Percentiles rank a stretch among this genome's conserved stretches.
These are phyloP conservation scores for Magnusiomyces magnusii DNA, from an alignment of 1,139 yeast genomes.

Conservation along the genomic window DNA sequence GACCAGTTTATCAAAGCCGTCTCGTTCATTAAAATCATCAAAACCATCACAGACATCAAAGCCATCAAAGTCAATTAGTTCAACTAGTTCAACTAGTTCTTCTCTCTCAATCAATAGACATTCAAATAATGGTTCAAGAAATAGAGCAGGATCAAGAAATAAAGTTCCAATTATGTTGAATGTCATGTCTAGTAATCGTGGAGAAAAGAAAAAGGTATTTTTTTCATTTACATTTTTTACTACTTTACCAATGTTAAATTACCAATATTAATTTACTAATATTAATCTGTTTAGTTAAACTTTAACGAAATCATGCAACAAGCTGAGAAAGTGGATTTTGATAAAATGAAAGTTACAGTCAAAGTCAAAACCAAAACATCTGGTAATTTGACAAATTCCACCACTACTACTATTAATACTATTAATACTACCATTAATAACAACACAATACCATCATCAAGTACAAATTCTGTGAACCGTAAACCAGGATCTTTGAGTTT, in stretches of 20 bases:
- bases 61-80: too few species aligned
- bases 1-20: slow-evolving; percentile 13
- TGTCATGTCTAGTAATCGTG: slow-evolving; percentile 1
- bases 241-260: slow-evolving; percentile 16
- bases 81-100: too few species aligned
- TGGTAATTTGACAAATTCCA: slow-evolving; percentile 1
- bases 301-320: slow-evolving; percentile 36
- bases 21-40: slow-evolving; percentile 13
- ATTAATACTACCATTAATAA: slow-evolving; percentile 4
- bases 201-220: slow-evolving; percentile 5
- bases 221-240: neutral
- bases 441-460: neutral
- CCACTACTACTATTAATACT: slow-evolving; percentile 4
- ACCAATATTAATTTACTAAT: slow-evolving; percentile 18
- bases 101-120: too few species aligned
- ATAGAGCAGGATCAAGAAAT: slow-evolving; percentile 8
- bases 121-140: neutral
- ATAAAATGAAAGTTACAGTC: slow-evolving; percentile 33
- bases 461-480: neutral
- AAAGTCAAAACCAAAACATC: slow-evolving; percentile 24
- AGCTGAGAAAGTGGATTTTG: slow-evolving; percentile 33
- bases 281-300: slow-evolving; percentile 22
- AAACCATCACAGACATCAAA: too few species aligned
- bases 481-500: too few species aligned
- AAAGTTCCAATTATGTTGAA: slow-evolving; percentile 10